phyloP scores from a whole-genome alignment of 108 stramenopile species.

The Ochromonas danica region DNA sequence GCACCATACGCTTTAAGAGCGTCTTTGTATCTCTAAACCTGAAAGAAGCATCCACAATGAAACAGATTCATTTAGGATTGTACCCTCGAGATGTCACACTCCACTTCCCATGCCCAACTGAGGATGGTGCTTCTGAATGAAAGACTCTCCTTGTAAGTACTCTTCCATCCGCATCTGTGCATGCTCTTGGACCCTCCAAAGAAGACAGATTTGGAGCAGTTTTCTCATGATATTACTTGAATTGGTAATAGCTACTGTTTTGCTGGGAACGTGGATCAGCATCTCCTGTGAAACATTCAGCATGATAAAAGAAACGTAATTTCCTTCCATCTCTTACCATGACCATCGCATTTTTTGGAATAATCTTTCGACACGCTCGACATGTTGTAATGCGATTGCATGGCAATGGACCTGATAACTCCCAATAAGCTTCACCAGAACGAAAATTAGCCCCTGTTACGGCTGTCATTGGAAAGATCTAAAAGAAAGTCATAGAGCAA shows the following conservation, averaged over 20 bases:
- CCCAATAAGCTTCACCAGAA: constrained; percentile 30
- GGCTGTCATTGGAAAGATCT: no score
- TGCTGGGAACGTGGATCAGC: constrained; percentile 9
- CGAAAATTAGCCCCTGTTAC: constrained; percentile 11
- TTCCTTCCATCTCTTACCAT: constrained; percentile 21
- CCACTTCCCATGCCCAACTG: not conserved
- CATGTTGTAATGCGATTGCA: not conserved
- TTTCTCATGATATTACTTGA: not conserved
- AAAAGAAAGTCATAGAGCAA: no score
- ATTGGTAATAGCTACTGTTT: not conserved
- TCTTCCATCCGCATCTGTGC: constrained; percentile 11
- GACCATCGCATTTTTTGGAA: not conserved
- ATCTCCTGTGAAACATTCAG: constrained; percentile 5
- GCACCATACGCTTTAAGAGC: no score
- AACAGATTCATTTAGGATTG: constrained; percentile 23
- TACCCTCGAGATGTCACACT: not conserved
- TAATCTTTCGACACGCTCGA: not conserved
- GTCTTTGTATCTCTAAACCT: no score
- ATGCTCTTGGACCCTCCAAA: not conserved
- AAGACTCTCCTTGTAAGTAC: not conserved
- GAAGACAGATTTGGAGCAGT: constrained; percentile 4
- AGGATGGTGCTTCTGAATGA: not conserved
- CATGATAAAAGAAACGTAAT: constrained; percentile 17
- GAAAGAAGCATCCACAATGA: no score
- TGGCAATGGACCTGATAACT: not conserved